phyloP scores from a whole-genome alignment of 352 stramenopile genomes.

The Phytophthora pinifolia region DNA sequence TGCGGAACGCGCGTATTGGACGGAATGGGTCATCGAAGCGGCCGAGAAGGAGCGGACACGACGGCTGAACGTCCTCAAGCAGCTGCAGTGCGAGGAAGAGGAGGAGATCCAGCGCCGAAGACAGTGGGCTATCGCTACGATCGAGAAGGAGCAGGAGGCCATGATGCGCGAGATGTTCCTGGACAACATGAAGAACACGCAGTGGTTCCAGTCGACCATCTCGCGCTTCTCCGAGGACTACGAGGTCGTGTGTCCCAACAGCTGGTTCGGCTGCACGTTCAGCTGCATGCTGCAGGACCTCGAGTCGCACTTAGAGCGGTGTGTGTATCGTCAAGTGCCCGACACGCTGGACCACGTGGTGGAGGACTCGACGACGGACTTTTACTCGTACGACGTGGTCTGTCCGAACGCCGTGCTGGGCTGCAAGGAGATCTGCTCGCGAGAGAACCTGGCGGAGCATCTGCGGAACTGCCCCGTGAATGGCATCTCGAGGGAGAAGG shows the following conservation, averaged over 20 bases:
- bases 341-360: constrained; percentile 68
- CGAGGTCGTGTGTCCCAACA: constrained; percentile 85
- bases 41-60: constrained; percentile 75
- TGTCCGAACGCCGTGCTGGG: constrained; percentile 83
- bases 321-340: constrained; percentile 74
- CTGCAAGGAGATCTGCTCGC: constrained; percentile 76
- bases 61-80: constrained; percentile 61
- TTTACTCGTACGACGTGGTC: constrained; percentile 84
- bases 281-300: constrained; percentile 85
- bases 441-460: constrained; percentile 69
- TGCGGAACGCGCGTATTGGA: constrained; percentile 74
- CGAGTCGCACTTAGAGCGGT: constrained; percentile 64
- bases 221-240: constrained; percentile 78
- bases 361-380: constrained; percentile 58
- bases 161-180: constrained; percentile 86
- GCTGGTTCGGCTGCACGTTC: constrained; percentile 85
- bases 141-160: constrained; percentile 80
- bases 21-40: constrained; percentile 76
- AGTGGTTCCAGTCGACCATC: constrained; percentile 88
- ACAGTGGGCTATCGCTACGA: constrained; percentile 74
- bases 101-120: constrained; percentile 62
- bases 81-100: constrained; percentile 78
- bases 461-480: constrained; percentile 65
- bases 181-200: constrained; percentile 89
- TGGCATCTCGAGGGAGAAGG: constrained; percentile 72